Percentiles rank a stretch among this genome's conserved stretches.
Evolutionary conservation across 2,329 filamentous ascomycete genomes (phyloP).

Genomic region (Neonectria hederae): DNA sequence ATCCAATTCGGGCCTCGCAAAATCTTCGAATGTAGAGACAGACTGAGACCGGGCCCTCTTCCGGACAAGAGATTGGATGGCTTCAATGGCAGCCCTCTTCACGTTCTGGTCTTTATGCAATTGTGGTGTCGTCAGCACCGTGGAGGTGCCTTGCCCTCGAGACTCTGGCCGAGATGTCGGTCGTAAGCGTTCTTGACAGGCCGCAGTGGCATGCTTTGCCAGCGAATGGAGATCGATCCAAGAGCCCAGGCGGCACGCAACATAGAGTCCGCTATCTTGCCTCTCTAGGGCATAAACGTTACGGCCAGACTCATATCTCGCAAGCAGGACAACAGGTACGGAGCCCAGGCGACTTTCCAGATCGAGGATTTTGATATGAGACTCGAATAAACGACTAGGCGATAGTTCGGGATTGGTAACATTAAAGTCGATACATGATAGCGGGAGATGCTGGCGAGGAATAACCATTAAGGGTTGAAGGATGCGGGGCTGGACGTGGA

Average conservation of each 20-base stretch:
- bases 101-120: constrained; percentile 62
- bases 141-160: constrained; percentile 30
- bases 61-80: constrained; percentile 69
- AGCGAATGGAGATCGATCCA: constrained; percentile 72
- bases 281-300: constrained; percentile 72
- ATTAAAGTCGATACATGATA: constrained; percentile 69
- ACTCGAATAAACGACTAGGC: constrained; percentile 66
- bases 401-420: constrained; percentile 61
- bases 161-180: constrained; percentile 29
- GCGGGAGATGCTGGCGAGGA: constrained; percentile 66
- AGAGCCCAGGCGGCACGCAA: constrained; percentile 72
- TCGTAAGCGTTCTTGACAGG: constrained; percentile 45
- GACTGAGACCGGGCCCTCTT: constrained; percentile 59
- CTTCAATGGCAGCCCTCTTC: constrained; percentile 69
- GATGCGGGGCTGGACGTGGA: constrained; percentile 62
- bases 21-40: constrained; percentile 49
- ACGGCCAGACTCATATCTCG: constrained; percentile 64
- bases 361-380: constrained; percentile 70
- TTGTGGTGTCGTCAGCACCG: constrained; percentile 53
- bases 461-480: constrained; percentile 71
- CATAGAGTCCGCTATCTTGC: constrained; percentile 69
- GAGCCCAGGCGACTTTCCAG: constrained; percentile 68
- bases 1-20: constrained; percentile 29
- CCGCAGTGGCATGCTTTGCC: constrained; percentile 56
- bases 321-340: constrained; percentile 67